Percentiles rank a stretch among this genome's conserved stretches.
phyloP scores from a whole-genome alignment of 495 filamentous ascomycete genomes.

The Beverwykella pulmonaria region DNA sequence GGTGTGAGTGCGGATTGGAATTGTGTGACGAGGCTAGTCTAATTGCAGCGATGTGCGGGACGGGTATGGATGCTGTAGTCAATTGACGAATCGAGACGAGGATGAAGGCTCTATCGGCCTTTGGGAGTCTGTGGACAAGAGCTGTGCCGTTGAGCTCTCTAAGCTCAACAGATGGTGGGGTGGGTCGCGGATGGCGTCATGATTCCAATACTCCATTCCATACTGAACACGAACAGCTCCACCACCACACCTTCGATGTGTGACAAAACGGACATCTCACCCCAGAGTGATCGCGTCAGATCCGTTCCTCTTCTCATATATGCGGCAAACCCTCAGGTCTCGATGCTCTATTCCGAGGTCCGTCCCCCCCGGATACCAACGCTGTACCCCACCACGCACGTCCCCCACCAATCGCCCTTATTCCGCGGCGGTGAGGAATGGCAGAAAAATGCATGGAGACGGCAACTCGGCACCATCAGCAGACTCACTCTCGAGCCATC shows the following conservation, averaged over 20 bases:
- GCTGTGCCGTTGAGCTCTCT: too few species aligned
- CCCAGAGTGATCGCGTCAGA: background rate
- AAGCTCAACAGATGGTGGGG: background rate
- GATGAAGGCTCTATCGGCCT: too few species aligned
- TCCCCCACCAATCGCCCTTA: background rate
- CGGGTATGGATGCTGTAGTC: too few species aligned
- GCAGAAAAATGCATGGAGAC: background rate
- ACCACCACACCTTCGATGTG: too few species aligned
- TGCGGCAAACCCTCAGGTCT: background rate
- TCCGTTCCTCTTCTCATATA: background rate
- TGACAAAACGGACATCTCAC: background rate
- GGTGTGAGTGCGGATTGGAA: background rate
- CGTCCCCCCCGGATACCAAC: background rate
- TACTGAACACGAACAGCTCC: background rate
- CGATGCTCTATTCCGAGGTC: background rate
- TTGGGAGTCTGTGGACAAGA: too few species aligned
- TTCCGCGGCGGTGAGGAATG: conserved; percentile 8
- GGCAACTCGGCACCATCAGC: conserved; percentile 6
- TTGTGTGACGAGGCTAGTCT: background rate
- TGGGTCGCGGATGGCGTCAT: too few species aligned
- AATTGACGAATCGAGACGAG: too few species aligned
- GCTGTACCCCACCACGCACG: background rate
- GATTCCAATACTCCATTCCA: too few species aligned
- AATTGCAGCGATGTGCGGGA: background rate
- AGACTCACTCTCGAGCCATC: background rate